Conservation (phyloP, 805 yeast species). For the Saccharomycopsis sp. region DNA sequence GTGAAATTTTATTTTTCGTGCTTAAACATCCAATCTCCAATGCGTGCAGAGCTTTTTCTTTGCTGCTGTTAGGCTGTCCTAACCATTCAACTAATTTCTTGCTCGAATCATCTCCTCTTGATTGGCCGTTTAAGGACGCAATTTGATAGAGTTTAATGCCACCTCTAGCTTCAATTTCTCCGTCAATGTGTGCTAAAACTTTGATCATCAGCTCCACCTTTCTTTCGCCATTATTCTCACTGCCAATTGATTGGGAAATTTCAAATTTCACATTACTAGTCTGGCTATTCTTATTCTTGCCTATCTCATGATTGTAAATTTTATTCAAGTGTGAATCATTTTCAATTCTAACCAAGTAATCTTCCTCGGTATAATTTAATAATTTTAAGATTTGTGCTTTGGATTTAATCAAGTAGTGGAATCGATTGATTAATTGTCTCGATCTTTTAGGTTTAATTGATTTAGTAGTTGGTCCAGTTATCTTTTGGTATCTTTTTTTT, state of each 20-base stretch:
- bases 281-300: not conserved
- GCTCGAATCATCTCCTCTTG: constrained; percentile 91
- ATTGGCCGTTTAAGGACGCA: constrained; percentile 85
- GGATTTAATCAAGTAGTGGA: constrained; percentile 19
- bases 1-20: constrained; percentile 55
- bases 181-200: constrained; percentile 48
- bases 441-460: constrained; percentile 16
- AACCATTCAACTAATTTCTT: constrained; percentile 73
- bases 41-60: constrained; percentile 31
- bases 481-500: not conserved
- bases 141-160: constrained; percentile 75
- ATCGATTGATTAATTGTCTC: constrained; percentile 16
- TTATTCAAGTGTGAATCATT: not conserved
- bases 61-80: constrained; percentile 27
- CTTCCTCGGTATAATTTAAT: not conserved
- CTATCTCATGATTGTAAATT: not conserved
- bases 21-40: constrained; percentile 83
- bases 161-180: constrained; percentile 58
- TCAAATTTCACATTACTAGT: not conserved
- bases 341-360: not conserved
- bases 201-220: constrained; percentile 22
- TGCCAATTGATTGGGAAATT: not conserved
- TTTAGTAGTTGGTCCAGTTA: not conserved
- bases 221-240: not conserved
- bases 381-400: constrained; percentile 1